A percentile compares a stretch with the other conserved stretches of the same genome.
Conservation (phyloP, 2,329 filamentous ascomycete species). For the Diaporthe ampelina region DNA sequence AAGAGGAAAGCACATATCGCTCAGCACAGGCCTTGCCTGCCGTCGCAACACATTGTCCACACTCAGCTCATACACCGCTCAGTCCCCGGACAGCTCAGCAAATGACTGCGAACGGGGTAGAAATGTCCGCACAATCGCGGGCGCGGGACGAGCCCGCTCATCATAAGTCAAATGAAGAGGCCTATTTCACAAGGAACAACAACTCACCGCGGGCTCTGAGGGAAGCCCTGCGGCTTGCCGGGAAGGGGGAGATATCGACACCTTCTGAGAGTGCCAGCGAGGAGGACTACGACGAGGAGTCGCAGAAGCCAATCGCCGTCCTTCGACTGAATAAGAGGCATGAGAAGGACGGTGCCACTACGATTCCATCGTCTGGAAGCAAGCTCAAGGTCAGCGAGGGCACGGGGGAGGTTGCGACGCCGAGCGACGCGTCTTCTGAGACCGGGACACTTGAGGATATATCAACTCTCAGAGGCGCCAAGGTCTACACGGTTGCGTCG, state of each 20-base stretch:
- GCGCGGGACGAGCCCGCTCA: background rate
- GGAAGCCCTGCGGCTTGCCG: conserved; percentile 43
- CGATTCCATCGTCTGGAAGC: conserved; percentile 43
- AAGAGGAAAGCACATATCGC: background rate
- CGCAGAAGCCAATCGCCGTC: conserved; percentile 43
- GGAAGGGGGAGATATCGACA: conserved; percentile 39
- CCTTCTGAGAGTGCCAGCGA: conserved; percentile 59
- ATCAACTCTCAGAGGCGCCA: conserved; percentile 36
- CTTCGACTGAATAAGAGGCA: conserved; percentile 43
- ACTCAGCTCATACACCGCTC: background rate
- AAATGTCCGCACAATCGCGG: conserved; percentile 18
- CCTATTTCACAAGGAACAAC: conserved; percentile 16
- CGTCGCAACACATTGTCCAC: background rate
- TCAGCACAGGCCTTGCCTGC: background rate
- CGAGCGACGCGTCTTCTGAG: conserved; percentile 38
- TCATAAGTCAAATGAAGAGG: background rate
- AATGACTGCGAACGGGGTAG: conserved; percentile 37
- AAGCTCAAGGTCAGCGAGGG: conserved; percentile 24
- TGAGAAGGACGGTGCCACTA: conserved; percentile 42
- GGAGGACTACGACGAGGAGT: conserved; percentile 60
- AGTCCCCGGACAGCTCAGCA: conserved; percentile 13
- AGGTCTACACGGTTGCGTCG: conserved; percentile 47
- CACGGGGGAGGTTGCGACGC: conserved; percentile 34
- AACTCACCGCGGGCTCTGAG: conserved; percentile 43
- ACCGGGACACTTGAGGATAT: conserved; percentile 40